phyloP scores from a whole-genome alignment of 2,329 filamentous ascomycete species.

The Paraphaeosphaeria sporulosa region DNA sequence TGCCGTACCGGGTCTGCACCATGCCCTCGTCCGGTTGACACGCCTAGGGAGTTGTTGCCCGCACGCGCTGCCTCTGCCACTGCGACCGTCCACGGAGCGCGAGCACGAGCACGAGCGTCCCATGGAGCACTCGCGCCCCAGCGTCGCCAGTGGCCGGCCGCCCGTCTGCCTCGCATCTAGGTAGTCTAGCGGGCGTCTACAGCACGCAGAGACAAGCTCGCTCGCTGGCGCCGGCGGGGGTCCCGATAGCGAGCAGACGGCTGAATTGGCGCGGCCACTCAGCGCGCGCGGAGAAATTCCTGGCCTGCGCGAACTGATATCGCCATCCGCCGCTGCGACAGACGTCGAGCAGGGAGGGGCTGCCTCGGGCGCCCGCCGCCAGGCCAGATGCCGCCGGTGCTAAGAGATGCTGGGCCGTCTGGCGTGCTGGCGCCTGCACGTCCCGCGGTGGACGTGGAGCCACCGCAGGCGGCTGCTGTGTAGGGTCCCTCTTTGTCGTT shows the following conservation, averaged over 20 bases:
- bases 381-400: background rate
- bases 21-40: background rate
- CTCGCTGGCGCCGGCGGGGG: constrained; percentile 37
- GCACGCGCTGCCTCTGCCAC: background rate
- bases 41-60: background rate
- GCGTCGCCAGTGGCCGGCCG: no score
- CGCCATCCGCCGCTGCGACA: constrained; percentile 10
- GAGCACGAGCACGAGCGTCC: no score
- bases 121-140: no score
- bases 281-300: constrained; percentile 42
- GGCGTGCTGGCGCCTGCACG: background rate
- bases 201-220: constrained; percentile 17
- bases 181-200: constrained; percentile 29
- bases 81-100: no score
- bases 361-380: constrained; percentile 7
- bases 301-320: constrained; percentile 31
- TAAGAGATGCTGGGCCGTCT: background rate
- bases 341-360: background rate
- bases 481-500: constrained; percentile 2
- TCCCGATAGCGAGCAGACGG: constrained; percentile 49
- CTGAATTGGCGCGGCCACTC: constrained; percentile 43
- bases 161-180: constrained; percentile 25
- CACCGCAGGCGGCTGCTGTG: no score
- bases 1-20: constrained; percentile 14
- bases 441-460: background rate